These are phyloP conservation scores for Talaromyces albobiverticillius DNA, from an alignment of 2,329 filamentous ascomycete species.

Conservation along the genomic window DNA sequence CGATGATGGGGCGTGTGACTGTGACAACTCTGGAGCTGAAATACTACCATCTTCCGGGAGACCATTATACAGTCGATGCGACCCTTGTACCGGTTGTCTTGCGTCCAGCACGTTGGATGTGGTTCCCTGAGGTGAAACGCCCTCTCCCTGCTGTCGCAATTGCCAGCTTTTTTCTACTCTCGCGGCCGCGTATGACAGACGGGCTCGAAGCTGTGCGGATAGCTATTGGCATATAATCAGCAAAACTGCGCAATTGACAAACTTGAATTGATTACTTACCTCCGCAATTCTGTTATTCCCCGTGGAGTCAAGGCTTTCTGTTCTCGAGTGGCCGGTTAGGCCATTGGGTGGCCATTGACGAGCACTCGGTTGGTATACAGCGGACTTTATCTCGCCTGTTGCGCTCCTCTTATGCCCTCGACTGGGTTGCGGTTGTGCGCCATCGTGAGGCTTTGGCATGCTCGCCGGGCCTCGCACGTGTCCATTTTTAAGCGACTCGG, in stretches of 20 bases:
- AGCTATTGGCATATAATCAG: constrained; percentile 50
- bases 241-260: not conserved
- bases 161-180: constrained; percentile 92
- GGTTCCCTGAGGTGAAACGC: constrained; percentile 34
- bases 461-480: constrained; percentile 8
- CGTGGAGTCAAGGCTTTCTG: constrained; percentile 65
- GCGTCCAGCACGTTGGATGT: constrained; percentile 34
- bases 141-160: constrained; percentile 60
- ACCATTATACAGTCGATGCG: constrained; percentile 20
- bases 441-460: constrained; percentile 12
- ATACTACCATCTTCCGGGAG: constrained; percentile 22
- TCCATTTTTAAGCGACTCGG: constrained; percentile 10
- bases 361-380: constrained; percentile 18
- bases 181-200: constrained; percentile 88
- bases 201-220: constrained; percentile 74
- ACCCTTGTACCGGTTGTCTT: not conserved
- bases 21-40: constrained; percentile 23
- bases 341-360: constrained; percentile 32
- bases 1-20: constrained; percentile 4
- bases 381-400: constrained; percentile 67
- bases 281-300: constrained; percentile 75
- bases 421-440: constrained; percentile 13
- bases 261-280: constrained; percentile 51
- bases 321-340: constrained; percentile 59
- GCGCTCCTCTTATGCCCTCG: constrained; percentile 70